These are phyloP conservation scores for Globisporangium uncinulatum DNA, from an alignment of 352 stramenopile species.

Conservation along the genomic window DNA sequence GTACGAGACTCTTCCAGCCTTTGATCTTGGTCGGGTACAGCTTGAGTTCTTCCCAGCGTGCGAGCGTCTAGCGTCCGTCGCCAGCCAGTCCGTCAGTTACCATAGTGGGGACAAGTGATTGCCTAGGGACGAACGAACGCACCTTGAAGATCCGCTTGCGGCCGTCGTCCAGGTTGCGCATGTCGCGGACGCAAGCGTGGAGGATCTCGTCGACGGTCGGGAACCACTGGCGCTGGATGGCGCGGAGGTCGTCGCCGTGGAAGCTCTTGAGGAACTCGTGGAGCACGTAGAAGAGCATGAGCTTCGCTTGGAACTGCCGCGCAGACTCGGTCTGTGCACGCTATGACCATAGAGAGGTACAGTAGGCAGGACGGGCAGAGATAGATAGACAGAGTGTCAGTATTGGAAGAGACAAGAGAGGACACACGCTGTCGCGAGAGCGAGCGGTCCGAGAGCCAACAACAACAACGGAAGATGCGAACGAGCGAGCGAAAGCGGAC, in stretches of 20 bases:
- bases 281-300: constrained; percentile 86
- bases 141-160: constrained; percentile 79
- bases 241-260: constrained; percentile 40
- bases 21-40: constrained; percentile 76
- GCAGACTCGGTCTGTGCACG: constrained; percentile 48
- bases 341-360: constrained; percentile 20
- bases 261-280: constrained; percentile 86
- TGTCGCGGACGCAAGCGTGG: constrained; percentile 63
- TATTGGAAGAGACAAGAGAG: not conserved
- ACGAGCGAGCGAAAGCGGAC: constrained; percentile 5
- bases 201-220: constrained; percentile 77
- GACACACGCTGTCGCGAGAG: not conserved
- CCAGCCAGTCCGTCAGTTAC: not conserved
- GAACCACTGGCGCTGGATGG: constrained; percentile 74
- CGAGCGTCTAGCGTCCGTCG: constrained; percentile 39
- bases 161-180: constrained; percentile 55
- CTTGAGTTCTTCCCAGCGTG: constrained; percentile 80
- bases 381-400: not conserved
- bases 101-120: too few relatives aligned
- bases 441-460: not conserved
- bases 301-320: constrained; percentile 65
- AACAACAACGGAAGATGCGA: constrained; percentile 13
- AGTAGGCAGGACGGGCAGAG: not conserved
- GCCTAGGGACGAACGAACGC: not conserved
- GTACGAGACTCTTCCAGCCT: constrained; percentile 65